These are phyloP conservation scores for Candida sp. DNA, from an alignment of 1,139 yeast genomes.

Conservation along the genomic window DNA sequence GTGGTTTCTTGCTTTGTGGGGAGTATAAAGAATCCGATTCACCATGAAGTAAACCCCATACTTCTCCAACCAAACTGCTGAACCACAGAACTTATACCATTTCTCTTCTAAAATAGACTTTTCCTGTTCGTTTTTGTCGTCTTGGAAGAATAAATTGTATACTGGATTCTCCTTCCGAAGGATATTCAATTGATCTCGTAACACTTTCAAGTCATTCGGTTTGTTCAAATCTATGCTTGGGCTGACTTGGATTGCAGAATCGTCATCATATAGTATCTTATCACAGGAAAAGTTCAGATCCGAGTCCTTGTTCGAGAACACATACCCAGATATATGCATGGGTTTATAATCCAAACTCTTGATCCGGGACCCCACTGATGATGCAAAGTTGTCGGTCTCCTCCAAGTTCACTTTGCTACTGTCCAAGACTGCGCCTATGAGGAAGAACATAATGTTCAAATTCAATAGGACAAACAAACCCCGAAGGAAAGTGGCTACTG, in stretches of 20 bases:
- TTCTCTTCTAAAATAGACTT: slow-evolving; percentile 20
- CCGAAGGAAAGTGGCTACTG: not conserved
- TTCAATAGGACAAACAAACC: not conserved
- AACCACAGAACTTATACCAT: slow-evolving; percentile 37
- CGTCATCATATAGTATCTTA: not conserved
- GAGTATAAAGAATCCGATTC: slow-evolving; percentile 31
- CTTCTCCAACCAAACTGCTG: slow-evolving; percentile 36
- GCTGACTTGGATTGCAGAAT: slow-evolving; percentile 7
- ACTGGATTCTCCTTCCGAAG: slow-evolving; percentile 4
- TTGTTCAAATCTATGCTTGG: slow-evolving; percentile 10
- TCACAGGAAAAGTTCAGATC: not conserved
- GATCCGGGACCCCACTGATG: not conserved
- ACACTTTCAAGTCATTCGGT: slow-evolving; percentile 9
- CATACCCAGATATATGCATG: not conserved
- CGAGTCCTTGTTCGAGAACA: not conserved
- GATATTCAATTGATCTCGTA: slow-evolving; percentile 12
- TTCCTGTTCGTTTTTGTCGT: slow-evolving; percentile 11
- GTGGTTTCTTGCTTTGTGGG: slow-evolving; percentile 20
- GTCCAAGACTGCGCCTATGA: not conserved
- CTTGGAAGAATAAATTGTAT: slow-evolving; percentile 15
- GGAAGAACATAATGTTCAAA: not conserved
- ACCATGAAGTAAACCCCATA: slow-evolving; percentile 37
- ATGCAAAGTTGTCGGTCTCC: not conserved
- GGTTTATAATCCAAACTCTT: not conserved
- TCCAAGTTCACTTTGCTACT: not conserved